Evolutionary conservation across 768 basidiomycete genomes (phyloP).

Genomic region (Mycena haematopus): DNA sequence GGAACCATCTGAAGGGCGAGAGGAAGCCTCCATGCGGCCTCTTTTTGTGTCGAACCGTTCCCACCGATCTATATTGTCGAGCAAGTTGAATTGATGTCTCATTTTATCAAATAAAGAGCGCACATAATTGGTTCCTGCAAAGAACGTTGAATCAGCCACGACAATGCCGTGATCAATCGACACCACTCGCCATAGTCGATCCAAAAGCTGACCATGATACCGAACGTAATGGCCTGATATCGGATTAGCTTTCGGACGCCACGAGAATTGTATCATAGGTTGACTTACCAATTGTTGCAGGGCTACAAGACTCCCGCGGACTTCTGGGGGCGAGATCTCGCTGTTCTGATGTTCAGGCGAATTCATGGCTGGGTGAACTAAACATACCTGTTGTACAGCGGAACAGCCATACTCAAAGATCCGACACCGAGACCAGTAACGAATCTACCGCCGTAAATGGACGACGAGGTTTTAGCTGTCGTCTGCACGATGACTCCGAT

Average conservation of each 20-base stretch:
- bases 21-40: constrained; percentile 80
- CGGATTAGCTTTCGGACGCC: neutral
- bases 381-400: constrained; percentile 33
- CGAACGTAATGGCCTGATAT: constrained; percentile 70
- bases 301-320: constrained; percentile 80
- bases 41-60: constrained; percentile 57
- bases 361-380: neutral
- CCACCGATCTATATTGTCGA: constrained; percentile 65
- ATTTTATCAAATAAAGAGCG: constrained; percentile 38
- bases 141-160: no score
- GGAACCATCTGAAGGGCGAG: constrained; percentile 78
- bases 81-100: constrained; percentile 50
- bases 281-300: constrained; percentile 65
- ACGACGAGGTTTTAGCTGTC: constrained; percentile 58
- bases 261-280: neutral
- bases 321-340: constrained; percentile 78
- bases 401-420: constrained; percentile 83
- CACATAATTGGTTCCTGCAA: constrained; percentile 32
- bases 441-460: constrained; percentile 79
- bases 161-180: no score
- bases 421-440: constrained; percentile 84
- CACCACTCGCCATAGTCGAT: constrained; percentile 60
- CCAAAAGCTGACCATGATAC: constrained; percentile 72
- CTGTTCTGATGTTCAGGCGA: constrained; percentile 56
- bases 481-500: constrained; percentile 80